Percentiles rank a stretch among this genome's conserved stretches.
Conservation (phyloP, 345 rosid genomes). For the Limnanthes douglasii region DNA sequence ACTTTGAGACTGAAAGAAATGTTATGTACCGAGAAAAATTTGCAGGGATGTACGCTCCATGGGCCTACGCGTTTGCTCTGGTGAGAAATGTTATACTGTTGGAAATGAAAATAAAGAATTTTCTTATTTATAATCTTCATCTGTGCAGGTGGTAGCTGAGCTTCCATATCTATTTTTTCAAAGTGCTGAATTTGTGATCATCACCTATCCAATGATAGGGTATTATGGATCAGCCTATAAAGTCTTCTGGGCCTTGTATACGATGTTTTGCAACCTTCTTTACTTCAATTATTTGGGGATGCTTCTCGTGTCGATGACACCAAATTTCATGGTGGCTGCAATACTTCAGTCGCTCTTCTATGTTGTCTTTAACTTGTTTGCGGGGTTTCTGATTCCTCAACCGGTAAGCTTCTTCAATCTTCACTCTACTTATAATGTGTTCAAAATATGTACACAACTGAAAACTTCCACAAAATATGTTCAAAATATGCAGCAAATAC, state of each 20-base stretch:
- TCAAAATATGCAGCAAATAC: slow-evolving; percentile 39
- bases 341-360: slow-evolving; percentile 26
- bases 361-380: slow-evolving; percentile 31
- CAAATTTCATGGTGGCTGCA: slow-evolving; percentile 42
- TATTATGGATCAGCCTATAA: slow-evolving; percentile 31
- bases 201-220: slow-evolving; percentile 66
- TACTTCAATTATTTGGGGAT: slow-evolving; percentile 51
- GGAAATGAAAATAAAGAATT: not conserved
- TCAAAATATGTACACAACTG: not conserved
- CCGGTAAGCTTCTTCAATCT: slow-evolving; percentile 29
- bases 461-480: not conserved
- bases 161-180: slow-evolving; percentile 43
- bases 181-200: slow-evolving; percentile 18
- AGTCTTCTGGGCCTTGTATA: slow-evolving; percentile 50
- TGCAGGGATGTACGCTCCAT: slow-evolving; percentile 75
- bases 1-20: slow-evolving; percentile 37
- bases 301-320: slow-evolving; percentile 51
- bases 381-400: slow-evolving; percentile 54
- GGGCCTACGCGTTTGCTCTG: slow-evolving; percentile 62
- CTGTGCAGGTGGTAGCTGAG: slow-evolving; percentile 48
- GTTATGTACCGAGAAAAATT: slow-evolving; percentile 70
- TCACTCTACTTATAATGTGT: not conserved
- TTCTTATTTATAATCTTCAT: not conserved
- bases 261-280: slow-evolving; percentile 35
- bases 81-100: slow-evolving; percentile 1